phyloP scores from a whole-genome alignment of 2,329 filamentous ascomycete genomes.

The Seiridium unicorne region DNA sequence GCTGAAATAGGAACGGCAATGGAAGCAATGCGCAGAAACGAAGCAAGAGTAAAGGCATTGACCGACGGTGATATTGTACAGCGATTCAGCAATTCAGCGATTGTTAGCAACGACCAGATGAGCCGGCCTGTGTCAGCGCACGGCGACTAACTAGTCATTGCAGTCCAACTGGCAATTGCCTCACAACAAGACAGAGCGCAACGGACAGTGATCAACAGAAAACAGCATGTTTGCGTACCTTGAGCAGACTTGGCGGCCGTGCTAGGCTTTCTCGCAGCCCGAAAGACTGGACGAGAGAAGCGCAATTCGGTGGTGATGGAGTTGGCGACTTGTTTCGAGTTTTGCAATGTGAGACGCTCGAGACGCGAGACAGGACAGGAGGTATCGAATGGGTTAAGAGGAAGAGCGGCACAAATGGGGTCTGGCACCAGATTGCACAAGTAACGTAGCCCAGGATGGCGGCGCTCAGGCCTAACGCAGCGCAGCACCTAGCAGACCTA shows the following conservation, averaged over 20 bases:
- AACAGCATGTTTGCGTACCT: constrained; percentile 12
- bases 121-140: background rate
- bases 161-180: background rate
- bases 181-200: constrained; percentile 6
- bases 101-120: background rate
- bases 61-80: too few relatives aligned
- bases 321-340: constrained; percentile 22
- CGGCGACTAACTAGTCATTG: background rate
- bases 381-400: constrained; percentile 9
- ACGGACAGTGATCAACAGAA: constrained; percentile 4
- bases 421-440: background rate
- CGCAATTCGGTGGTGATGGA: constrained; percentile 15
- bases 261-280: constrained; percentile 13
- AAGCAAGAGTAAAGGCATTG: background rate
- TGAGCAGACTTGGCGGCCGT: constrained; percentile 12
- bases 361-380: constrained; percentile 15
- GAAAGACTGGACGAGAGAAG: constrained; percentile 19
- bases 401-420: background rate
- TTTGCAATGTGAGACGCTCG: constrained; percentile 20
- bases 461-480: background rate
- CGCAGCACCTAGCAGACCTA: background rate
- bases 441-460: background rate
- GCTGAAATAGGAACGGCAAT: background rate
- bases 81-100: background rate
- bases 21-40: background rate